Percentiles rank a stretch among this genome's conserved stretches.
Evolutionary conservation across 164 flowering plant genomes (phyloP).

Genomic region (Saururus chinensis): DNA sequence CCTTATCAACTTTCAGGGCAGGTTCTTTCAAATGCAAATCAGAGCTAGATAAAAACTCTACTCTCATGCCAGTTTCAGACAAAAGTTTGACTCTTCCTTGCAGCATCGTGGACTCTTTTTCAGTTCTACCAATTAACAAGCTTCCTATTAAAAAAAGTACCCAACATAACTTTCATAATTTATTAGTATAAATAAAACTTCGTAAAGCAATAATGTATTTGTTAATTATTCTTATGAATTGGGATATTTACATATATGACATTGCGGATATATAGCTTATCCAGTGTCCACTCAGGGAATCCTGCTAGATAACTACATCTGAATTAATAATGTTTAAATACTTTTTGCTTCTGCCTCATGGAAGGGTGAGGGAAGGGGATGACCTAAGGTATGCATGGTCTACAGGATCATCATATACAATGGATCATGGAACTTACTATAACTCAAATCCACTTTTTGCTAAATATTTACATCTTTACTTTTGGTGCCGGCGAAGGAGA

Average conservation of each 20-base stretch:
- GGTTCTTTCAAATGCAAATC: conserved; percentile 51
- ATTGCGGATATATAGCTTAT: not conserved
- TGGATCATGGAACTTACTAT: too few relatives aligned
- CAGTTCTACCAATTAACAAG: conserved; percentile 56
- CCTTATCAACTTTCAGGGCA: conserved; percentile 33
- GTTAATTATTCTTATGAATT: not conserved
- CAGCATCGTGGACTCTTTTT: conserved; percentile 31
- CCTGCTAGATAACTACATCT: too few relatives aligned
- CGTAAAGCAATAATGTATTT: not conserved
- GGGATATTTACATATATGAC: not conserved
- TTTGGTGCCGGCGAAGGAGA: too few relatives aligned
- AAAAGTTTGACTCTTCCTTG: conserved; percentile 32
- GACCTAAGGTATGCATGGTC: too few relatives aligned
- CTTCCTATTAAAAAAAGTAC: conserved; percentile 36
- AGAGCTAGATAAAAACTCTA: conserved; percentile 39
- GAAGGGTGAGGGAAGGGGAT: too few relatives aligned
- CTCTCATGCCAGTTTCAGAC: conserved; percentile 51
- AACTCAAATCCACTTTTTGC: too few relatives aligned
- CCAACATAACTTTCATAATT: not conserved
- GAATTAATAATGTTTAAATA: too few relatives aligned
- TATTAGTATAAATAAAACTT: not conserved
- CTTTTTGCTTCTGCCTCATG: too few relatives aligned
- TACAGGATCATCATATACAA: too few relatives aligned
- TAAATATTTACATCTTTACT: too few relatives aligned
- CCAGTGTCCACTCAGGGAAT: too few relatives aligned